Evolutionary conservation across 1,284 basidiomycete genomes (phyloP).

Genomic region (Microbotryomycetes sp.): DNA sequence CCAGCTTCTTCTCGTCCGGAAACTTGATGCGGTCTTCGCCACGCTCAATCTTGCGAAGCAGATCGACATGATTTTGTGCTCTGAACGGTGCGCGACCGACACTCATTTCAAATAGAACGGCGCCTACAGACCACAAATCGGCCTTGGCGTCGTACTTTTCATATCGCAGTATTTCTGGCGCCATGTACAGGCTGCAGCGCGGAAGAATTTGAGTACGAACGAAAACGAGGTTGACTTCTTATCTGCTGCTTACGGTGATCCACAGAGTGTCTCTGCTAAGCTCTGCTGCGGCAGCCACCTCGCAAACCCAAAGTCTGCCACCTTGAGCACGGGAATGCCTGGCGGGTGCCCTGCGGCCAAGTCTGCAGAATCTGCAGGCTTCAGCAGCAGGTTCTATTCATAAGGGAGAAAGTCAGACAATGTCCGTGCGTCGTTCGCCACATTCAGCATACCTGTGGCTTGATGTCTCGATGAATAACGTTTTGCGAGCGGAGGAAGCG

Average conservation of each 20-base stretch:
- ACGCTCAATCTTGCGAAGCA: slow-evolving; percentile 85
- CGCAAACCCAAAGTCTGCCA: slow-evolving; percentile 98
- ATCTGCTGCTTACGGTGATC: slow-evolving; percentile 89
- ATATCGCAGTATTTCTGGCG: slow-evolving; percentile 93
- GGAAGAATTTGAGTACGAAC: neutral
- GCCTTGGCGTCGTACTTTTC: slow-evolving; percentile 98
- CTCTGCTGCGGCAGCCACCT: slow-evolving; percentile 81
- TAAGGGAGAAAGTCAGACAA: neutral
- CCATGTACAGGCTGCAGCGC: slow-evolving; percentile 82
- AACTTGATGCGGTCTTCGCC: slow-evolving; percentile 71
- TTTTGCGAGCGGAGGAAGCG: slow-evolving; percentile 83
- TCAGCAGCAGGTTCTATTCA: slow-evolving; percentile 76
- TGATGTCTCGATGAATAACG: slow-evolving; percentile 94
- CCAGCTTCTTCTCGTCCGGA: slow-evolving; percentile 61
- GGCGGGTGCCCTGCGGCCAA: slow-evolving; percentile 76
- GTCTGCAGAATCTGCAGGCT: slow-evolving; percentile 70
- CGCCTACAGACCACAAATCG: slow-evolving; percentile 96
- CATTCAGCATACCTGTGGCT: slow-evolving; percentile 65
- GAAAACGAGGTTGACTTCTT: neutral
- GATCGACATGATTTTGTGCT: slow-evolving; percentile 90
- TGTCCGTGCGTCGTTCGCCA: neutral
- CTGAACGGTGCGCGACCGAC: slow-evolving; percentile 90
- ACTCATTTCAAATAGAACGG: slow-evolving; percentile 92
- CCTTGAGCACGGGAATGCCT: slow-evolving; percentile 88
- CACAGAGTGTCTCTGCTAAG: slow-evolving; percentile 95